These are phyloP conservation scores for Colletotrichum brevisporum DNA, from an alignment of 2,329 filamentous ascomycete genomes.

Conservation along the genomic window DNA sequence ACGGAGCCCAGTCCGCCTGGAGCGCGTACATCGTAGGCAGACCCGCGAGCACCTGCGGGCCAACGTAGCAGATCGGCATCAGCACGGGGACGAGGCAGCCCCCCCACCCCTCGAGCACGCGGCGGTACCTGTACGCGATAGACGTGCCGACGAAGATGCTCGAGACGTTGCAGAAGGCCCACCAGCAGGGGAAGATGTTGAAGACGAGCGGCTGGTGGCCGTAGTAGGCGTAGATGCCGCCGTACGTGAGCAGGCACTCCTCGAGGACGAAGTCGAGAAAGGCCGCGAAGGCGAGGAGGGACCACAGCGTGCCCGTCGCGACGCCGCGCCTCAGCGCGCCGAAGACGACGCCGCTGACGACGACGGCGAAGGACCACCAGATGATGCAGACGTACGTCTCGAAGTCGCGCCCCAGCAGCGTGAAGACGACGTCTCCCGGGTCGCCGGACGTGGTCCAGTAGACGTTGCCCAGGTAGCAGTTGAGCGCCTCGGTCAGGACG, in stretches of 20 bases:
- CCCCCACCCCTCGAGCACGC: constrained; percentile 16
- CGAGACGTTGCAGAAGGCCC: constrained; percentile 32
- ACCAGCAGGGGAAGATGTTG: constrained; percentile 21
- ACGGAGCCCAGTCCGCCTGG: not conserved
- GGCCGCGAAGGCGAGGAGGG: not conserved
- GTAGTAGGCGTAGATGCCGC: constrained; percentile 20
- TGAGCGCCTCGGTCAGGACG: constrained; percentile 6
- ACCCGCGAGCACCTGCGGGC: not conserved
- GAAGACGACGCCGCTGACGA: constrained; percentile 15
- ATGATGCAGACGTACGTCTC: constrained; percentile 25
- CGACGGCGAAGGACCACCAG: constrained; percentile 26
- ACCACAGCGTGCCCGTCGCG: not conserved
- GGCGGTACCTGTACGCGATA: constrained; percentile 18
- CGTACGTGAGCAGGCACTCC: constrained; percentile 24
- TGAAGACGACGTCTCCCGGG: constrained; percentile 12
- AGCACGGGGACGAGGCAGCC: not conserved
- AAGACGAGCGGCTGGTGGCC: constrained; percentile 28
- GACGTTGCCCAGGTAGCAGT: constrained; percentile 18
- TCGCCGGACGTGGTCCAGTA: constrained; percentile 18
- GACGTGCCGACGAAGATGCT: constrained; percentile 14
- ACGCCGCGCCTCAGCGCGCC: constrained; percentile 13
- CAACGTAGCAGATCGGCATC: constrained; percentile 16
- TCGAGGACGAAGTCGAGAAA: constrained; percentile 25
- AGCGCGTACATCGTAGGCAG: constrained; percentile 20
- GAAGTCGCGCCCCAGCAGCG: constrained; percentile 10